Evolutionary conservation across 441 rosid species (phyloP).

Genomic region (Gossypium schwendimanii): DNA sequence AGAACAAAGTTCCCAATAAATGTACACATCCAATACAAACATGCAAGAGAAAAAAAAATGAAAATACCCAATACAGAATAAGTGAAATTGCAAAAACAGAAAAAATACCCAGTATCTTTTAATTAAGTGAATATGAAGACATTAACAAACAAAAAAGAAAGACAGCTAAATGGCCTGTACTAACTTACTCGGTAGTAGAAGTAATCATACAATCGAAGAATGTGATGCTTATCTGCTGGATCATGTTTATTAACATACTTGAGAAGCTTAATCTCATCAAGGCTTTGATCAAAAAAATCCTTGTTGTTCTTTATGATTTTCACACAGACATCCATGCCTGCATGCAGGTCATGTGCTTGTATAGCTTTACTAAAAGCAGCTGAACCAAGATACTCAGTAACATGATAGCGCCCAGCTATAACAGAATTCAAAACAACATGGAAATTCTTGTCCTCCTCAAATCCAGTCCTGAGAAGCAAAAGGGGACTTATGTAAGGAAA

Average conservation of each 20-base stretch:
- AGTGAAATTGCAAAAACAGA: not conserved
- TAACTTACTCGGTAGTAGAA: slow-evolving; percentile 84
- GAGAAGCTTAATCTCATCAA: slow-evolving; percentile 96
- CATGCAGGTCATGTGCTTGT: slow-evolving; percentile 94
- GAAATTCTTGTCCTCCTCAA: slow-evolving; percentile 98
- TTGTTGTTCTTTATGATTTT: slow-evolving; percentile 97
- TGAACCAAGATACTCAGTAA: slow-evolving; percentile 94
- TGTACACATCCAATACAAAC: not conserved
- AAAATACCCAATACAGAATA: not conserved
- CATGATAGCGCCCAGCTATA: slow-evolving; percentile 91
- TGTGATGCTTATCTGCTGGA: slow-evolving; percentile 88
- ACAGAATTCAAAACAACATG: slow-evolving; percentile 91
- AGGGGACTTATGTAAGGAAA: slow-evolving; percentile 7
- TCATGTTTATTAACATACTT: slow-evolving; percentile 96
- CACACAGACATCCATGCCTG: slow-evolving; percentile 94
- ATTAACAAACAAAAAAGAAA: slow-evolving; percentile 4
- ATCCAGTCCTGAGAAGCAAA: slow-evolving; percentile 75
- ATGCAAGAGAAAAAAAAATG: not conserved
- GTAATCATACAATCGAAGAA: slow-evolving; percentile 87
- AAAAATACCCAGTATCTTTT: not conserved
- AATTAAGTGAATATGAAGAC: not conserved
- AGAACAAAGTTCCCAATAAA: not conserved
- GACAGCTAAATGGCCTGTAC: not conserved
- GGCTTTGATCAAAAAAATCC: slow-evolving; percentile 98
- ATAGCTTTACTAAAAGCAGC: slow-evolving; percentile 98